Base-by-base conservation (phyloP, 306 rosid genomes). In the Dicorynia guianensis region DNA sequence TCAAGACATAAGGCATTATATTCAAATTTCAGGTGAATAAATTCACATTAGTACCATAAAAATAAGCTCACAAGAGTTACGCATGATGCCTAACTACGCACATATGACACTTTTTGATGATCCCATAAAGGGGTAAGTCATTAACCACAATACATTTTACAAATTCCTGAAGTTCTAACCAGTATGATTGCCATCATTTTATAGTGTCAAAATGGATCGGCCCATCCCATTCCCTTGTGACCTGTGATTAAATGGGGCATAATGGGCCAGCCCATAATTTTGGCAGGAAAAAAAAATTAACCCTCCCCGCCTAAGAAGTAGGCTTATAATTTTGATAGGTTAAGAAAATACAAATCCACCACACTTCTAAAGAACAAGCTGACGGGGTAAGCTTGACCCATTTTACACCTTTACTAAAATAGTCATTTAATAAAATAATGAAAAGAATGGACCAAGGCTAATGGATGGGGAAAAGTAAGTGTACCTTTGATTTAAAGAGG, bases 401-500 rank as follows among this genome's bases (percentile, higher is more conserved):
- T n/a, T n/a, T 25, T 25, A 25, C 9, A 18, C 62, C 57, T 43
- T 25, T 34, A 74, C 36, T 67, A 72, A 60, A 42, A 36, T 69
- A 69, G 48, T 38, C 44, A 61, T 61, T 5, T 15, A 2, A 25
- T 25, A 14, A 57, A 34, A 12, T 71, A 62, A 63, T 20, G 61
- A 50, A 25, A 11, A 5, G 54, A 15, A 74, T 59, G 48, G 44
- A 61, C 12, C 11, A 6, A 25, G 25, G 7, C 47, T 43, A 15
- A n/a, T 4, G 14, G 42, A 20, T 38, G 48, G 40, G 19, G 38
- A 67, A 59, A 55, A 56, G 14, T 39, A 44, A 7, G 62, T 62
- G 65, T 85, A 92, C 97, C 93, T 76, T 88, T 40, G 47, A 15
- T 77, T 82, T 94, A 72, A 94, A 60, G 75, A 56, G 80, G 63